phyloP scores from a whole-genome alignment of 257 asterid genomes.

The Sherardia arvensis region DNA sequence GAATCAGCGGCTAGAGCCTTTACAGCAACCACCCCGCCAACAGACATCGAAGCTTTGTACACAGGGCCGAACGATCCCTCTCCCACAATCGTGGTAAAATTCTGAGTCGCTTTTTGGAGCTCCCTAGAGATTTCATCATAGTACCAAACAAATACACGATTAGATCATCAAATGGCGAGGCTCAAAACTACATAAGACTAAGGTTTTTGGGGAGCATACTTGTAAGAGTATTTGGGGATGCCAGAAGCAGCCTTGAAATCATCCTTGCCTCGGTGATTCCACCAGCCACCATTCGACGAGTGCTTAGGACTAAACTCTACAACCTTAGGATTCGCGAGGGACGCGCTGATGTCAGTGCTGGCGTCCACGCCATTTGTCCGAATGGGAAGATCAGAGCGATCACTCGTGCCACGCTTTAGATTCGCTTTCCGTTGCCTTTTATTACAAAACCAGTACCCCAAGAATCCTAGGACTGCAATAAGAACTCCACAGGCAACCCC shows the following conservation, averaged over 20 bases:
- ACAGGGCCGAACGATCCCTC: slow-evolving; percentile 99
- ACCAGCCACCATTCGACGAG: slow-evolving; percentile 53
- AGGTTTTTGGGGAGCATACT: slow-evolving; percentile 51
- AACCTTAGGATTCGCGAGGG: slow-evolving; percentile 42
- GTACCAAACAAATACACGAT: background rate
- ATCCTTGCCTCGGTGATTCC: slow-evolving; percentile 56
- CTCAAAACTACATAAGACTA: background rate
- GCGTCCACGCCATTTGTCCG: slow-evolving; percentile 64
- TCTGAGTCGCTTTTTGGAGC: slow-evolving; percentile 80
- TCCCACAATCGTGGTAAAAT: slow-evolving; percentile 78
- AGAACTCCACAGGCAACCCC: slow-evolving; percentile 73
- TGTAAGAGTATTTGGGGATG: slow-evolving; percentile 70
- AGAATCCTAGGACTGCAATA: slow-evolving; percentile 51
- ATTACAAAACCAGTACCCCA: slow-evolving; percentile 67
- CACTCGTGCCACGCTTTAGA: slow-evolving; percentile 37
- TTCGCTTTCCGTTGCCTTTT: slow-evolving; percentile 41
- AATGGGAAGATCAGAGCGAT: slow-evolving; percentile 62
- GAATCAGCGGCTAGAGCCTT: slow-evolving; percentile 94
- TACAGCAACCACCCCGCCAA: slow-evolving; percentile 83
- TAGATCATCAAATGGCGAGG: background rate
- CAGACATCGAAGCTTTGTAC: slow-evolving; percentile 77
- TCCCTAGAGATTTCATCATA: slow-evolving; percentile 44
- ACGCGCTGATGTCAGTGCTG: slow-evolving; percentile 58
- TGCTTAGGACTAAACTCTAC: slow-evolving; percentile 27
- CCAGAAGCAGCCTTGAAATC: slow-evolving; percentile 61